A percentile compares a stretch with the other conserved stretches of the same genome.
These are phyloP conservation scores for Cicer arietinum DNA, from an alignment of 306 rosid genomes.

Conservation along the genomic window DNA sequence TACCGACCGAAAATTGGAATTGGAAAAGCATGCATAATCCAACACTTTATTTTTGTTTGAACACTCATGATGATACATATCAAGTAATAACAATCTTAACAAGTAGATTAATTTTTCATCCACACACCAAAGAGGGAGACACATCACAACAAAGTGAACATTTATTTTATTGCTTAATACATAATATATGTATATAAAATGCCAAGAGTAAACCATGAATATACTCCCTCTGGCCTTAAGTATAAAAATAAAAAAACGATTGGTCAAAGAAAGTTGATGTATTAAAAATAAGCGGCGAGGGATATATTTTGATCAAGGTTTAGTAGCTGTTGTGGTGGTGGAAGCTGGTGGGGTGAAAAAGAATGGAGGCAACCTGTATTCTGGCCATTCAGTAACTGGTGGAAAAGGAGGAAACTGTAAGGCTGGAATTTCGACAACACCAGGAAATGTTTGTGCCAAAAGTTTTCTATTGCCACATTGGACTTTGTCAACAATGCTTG, in stretches of 20 bases:
- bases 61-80: background rate
- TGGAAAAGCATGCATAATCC: background rate
- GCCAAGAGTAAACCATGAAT: background rate
- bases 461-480: conserved; percentile 41
- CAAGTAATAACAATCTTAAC: background rate
- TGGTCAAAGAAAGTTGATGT: too few species aligned
- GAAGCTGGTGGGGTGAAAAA: conserved; percentile 46
- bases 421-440: background rate
- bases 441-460: conserved; percentile 33
- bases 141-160: too few species aligned
- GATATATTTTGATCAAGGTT: conserved; percentile 21
- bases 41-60: background rate
- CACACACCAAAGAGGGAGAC: background rate
- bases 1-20: too few species aligned
- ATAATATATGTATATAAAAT: background rate
- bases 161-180: background rate
- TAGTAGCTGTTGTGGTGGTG: background rate
- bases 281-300: too few species aligned
- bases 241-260: too few species aligned
- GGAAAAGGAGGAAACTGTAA: conserved; percentile 37
- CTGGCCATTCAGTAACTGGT: conserved; percentile 44
- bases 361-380: conserved; percentile 48
- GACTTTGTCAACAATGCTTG: conserved; percentile 37
- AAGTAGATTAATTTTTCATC: background rate
- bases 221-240: too few species aligned